Evolutionary conservation across 768 basidiomycete species (phyloP).

Genomic region (Trametes sanguinea): DNA sequence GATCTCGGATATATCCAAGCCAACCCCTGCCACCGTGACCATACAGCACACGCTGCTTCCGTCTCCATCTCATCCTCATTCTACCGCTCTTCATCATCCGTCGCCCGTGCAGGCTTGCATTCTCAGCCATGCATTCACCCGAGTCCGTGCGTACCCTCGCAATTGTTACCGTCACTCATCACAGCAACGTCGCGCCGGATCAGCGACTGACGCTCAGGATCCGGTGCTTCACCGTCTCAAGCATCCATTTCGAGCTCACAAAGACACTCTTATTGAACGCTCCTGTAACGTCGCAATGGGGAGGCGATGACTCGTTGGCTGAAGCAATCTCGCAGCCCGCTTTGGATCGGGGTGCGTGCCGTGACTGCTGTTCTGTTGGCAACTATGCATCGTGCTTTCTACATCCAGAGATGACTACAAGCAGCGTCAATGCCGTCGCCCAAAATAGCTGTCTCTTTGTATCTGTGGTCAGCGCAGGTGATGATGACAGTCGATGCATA

Average conservation of each 20-base stretch:
- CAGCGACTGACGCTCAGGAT: constrained; percentile 19
- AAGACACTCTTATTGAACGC: not conserved
- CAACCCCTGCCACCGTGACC: too few relatives aligned
- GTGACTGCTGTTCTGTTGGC: not conserved
- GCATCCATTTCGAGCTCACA: constrained; percentile 12
- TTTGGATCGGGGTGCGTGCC: too few relatives aligned
- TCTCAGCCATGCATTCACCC: not conserved
- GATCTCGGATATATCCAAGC: too few relatives aligned
- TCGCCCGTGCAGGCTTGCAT: not conserved
- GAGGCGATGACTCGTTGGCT: not conserved
- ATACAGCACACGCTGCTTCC: too few relatives aligned
- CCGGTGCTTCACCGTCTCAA: constrained; percentile 23
- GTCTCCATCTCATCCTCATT: not conserved
- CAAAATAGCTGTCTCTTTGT: not conserved
- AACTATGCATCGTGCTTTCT: not conserved
- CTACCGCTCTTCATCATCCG: not conserved
- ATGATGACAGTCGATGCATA: not conserved
- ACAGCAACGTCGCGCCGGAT: constrained; percentile 12
- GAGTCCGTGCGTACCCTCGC: not conserved
- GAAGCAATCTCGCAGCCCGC: too few relatives aligned
- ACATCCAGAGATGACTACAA: not conserved
- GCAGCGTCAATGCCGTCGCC: not conserved
- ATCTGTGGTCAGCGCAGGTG: not conserved
- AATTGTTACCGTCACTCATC: constrained; percentile 7
- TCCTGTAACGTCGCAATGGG: not conserved